Conservation (phyloP, 2,329 filamentous ascomycete species). For the Diaporthe aspalathi region DNA sequence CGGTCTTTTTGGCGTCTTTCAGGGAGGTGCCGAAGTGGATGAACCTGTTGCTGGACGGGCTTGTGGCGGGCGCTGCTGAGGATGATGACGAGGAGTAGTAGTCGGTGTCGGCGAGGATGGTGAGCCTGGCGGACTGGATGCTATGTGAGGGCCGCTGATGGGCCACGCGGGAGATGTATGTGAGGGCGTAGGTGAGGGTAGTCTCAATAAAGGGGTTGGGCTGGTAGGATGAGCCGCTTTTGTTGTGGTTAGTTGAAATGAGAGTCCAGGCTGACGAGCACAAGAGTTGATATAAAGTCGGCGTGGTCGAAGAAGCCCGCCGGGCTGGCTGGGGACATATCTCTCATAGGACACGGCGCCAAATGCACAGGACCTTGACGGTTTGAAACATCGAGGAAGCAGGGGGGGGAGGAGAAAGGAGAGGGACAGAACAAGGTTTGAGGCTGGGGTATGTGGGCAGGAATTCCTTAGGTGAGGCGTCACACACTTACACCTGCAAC, state of each 20-base stretch:
- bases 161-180: constrained; percentile 72
- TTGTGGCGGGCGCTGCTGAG: constrained; percentile 43
- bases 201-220: constrained; percentile 92
- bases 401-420: no score
- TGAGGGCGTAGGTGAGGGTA: constrained; percentile 86
- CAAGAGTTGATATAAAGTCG: not conserved
- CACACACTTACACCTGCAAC: constrained; percentile 79
- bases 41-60: constrained; percentile 65
- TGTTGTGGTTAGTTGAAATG: constrained; percentile 27
- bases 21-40: constrained; percentile 82
- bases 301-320: not conserved
- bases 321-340: not conserved
- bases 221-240: constrained; percentile 58
- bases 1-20: constrained; percentile 89
- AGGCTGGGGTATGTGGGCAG: constrained; percentile 1
- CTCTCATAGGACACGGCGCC: not conserved
- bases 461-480: not conserved
- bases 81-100: constrained; percentile 81
- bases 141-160: constrained; percentile 53
- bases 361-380: not conserved
- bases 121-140: constrained; percentile 78
- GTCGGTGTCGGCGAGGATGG: constrained; percentile 93
- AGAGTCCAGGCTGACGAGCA: not conserved
- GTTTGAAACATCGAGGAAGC: not conserved
- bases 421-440: constrained; percentile 12